Base-by-base conservation (phyloP, 1,284 basidiomycete species). In the Melampsora larici-populina region DNA sequence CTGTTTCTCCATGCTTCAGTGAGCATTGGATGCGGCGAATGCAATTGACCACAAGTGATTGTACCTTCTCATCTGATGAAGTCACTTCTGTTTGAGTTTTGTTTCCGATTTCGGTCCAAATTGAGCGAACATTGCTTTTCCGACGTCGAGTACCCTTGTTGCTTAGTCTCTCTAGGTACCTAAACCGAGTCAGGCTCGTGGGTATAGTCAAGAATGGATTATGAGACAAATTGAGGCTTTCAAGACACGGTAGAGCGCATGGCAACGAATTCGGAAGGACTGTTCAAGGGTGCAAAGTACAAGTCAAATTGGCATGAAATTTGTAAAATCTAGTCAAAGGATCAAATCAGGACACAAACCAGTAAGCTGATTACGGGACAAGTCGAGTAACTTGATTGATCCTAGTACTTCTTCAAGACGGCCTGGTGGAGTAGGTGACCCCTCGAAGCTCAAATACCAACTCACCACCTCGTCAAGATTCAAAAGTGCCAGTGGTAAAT, bases 381-480 rank as follows among this genome's bases (percentile, higher is more conserved):
- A 58, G 55, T 58, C 55, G 7, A 58, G 55, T 58, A 58, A 58
- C 15, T 58, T 58, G 55, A 58, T 58, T 29, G 55, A 58, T 58
- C 55, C 55, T 29, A 58, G 5, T n/a, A 58, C 55, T n/a, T 29
- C 26, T 29, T 58, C 26, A n/a, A 58, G n/a, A 7, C 55, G 21
- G 7, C 55, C 26, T 4, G 55, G 26, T 15, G 55, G 21, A n/a
- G n/a, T 24, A n/a, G 26, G 55, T 7, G 55, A 58, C 1, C 55
- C 55, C 55, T 58, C 55, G 21, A 58, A 58, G 26, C 55, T 58
- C 21, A 58, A n/a, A 58, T 58, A 58, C 55, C 55, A 58, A 58
- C 55, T n/a, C 13, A 58, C 55, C 13, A 58, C 55, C 55, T 58
- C 55, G n/a, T 58, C 55, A 7, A 58, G 26, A n/a, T 58, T 18